phyloP scores from a whole-genome alignment of 2,329 filamentous ascomycete genomes.

The Colletotrichum chlorophyti region DNA sequence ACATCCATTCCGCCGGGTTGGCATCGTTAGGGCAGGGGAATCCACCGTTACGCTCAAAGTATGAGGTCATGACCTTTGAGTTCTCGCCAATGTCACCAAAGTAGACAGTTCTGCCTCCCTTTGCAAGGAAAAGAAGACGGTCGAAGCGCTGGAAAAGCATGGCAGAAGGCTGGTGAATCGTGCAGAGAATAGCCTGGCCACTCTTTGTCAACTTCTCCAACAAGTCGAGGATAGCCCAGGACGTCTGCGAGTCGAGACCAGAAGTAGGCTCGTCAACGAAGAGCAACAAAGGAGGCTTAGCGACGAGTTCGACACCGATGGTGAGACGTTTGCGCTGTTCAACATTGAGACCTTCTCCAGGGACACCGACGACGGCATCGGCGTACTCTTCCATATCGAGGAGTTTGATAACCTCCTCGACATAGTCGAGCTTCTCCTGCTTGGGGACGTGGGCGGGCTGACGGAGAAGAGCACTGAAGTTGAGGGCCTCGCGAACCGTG shows the following conservation, averaged over 20 bases:
- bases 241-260: slow-evolving; percentile 90
- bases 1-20: slow-evolving; percentile 87
- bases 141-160: slow-evolving; percentile 95
- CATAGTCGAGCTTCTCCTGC: slow-evolving; percentile 83
- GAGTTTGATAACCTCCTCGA: slow-evolving; percentile 88
- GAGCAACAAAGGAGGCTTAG: slow-evolving; percentile 86
- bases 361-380: slow-evolving; percentile 88
- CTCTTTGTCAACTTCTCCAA: slow-evolving; percentile 88
- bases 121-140: slow-evolving; percentile 77
- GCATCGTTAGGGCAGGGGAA: slow-evolving; percentile 68
- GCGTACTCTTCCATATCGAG: slow-evolving; percentile 91
- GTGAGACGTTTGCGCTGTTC: slow-evolving; percentile 80
- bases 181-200: slow-evolving; percentile 94
- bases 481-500: slow-evolving; percentile 87
- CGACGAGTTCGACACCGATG: slow-evolving; percentile 94
- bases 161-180: slow-evolving; percentile 95
- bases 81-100: slow-evolving; percentile 80
- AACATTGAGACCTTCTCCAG: slow-evolving; percentile 82
- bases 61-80: slow-evolving; percentile 70
- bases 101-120: slow-evolving; percentile 80
- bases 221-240: slow-evolving; percentile 88
- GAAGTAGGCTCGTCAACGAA: slow-evolving; percentile 97
- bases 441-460: slow-evolving; percentile 78
- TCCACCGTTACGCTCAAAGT: slow-evolving; percentile 79
- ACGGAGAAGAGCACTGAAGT: slow-evolving; percentile 84